Evolutionary conservation across 768 basidiomycete species (phyloP), one percentile per base, ranked within the genome.

Genomic region (Cystobasidiopsis lactophilus): DNA sequence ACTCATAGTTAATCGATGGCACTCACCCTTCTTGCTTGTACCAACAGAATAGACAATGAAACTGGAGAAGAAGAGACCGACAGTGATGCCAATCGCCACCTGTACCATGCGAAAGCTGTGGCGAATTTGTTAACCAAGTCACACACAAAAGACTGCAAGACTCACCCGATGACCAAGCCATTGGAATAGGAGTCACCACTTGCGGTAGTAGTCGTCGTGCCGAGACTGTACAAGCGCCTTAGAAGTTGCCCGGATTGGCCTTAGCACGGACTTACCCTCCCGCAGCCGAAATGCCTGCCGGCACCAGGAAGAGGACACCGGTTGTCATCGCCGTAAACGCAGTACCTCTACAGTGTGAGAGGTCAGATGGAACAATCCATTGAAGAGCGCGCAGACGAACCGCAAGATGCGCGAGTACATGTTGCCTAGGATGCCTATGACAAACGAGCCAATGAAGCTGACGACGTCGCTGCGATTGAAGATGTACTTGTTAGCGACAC

Each of bases 381-480:
- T 27, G 23, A 21, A 5, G 5, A 23, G 26, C 26, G 40, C 11
- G 10, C 19, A 45, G 53, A 9, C 52, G 53, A 40, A 58, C 53
- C 26, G 53, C 46, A 61, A 59, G 9, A 61, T 2, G 31, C 60
- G 60, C 27, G 58, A 59, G 54, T 61, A 61, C 26, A 61, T 50
- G 51, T 61, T 61, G 7, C 60, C 60, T 21, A 61, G 57, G 5
- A 61, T 52, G 29, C 60, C 60, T 27, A 61, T 59, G 14, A 57
- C 57, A 39, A 59, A 59, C 3, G 60, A 46, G 31, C 60, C 60
- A 50, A 61, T 56, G 54, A 58, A 58, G 23, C 54, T 56, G 45
- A 61, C 60, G 50, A 61, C 49, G 44, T 61, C 60, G 30, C 57
- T 58, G 47, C 57, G 60, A 31, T 61, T 52, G 49, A 59, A 59